Evolutionary conservation across 257 asterid genomes (phyloP).

Genomic region (Verbascum thapsus): DNA sequence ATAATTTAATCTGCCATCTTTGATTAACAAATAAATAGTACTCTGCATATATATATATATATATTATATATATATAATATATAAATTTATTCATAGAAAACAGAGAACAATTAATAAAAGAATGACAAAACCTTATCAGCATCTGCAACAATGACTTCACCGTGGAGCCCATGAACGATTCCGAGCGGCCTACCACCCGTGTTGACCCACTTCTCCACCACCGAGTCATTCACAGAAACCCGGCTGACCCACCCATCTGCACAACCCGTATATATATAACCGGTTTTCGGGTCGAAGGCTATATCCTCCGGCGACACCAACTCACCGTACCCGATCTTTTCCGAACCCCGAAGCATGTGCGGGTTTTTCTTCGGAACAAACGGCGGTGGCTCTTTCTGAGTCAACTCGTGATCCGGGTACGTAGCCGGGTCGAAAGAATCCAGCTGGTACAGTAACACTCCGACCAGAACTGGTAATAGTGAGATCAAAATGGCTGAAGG

Average conservation of each 20-base stretch:
- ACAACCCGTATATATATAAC: conserved; percentile 69
- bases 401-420: conserved; percentile 45
- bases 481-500: conserved; percentile 32
- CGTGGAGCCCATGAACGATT: conserved; percentile 56
- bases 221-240: conserved; percentile 46
- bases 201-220: conserved; percentile 74
- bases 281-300: conserved; percentile 57
- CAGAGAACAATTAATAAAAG: neutral
- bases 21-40: too few species aligned
- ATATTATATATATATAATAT: too few species aligned
- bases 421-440: conserved; percentile 68
- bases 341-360: conserved; percentile 57
- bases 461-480: conserved; percentile 49
- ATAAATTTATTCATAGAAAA: too few species aligned
- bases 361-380: conserved; percentile 43
- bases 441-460: conserved; percentile 53
- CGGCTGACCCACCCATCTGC: conserved; percentile 80
- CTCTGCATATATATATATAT: too few species aligned
- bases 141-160: conserved; percentile 78
- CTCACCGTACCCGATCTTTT: conserved; percentile 63
- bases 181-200: conserved; percentile 96
- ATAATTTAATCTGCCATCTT: too few species aligned
- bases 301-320: conserved; percentile 73
- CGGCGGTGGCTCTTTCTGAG: conserved; percentile 31
- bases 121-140: conserved; percentile 53